phyloP scores from a whole-genome alignment of 305 asterid species.

The Fraxinus paxiana region DNA sequence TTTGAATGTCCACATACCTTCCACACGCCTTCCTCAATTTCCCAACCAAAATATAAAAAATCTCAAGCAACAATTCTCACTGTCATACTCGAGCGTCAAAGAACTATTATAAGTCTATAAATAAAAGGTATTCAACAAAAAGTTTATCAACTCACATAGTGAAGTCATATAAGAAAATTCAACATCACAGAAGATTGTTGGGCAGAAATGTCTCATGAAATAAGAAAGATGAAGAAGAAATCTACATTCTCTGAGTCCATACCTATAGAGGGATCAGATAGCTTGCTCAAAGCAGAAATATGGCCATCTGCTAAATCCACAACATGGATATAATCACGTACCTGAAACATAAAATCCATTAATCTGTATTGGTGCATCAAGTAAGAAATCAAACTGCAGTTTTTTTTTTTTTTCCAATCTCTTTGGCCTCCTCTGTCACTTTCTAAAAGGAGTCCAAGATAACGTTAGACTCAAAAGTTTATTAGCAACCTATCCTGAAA shows the following conservation, averaged over 20 bases:
- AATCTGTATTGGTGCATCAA: background rate
- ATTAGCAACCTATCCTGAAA: background rate
- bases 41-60: background rate
- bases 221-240: background rate
- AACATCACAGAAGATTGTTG: background rate
- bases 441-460: background rate
- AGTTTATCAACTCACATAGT: background rate
- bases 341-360: constrained; percentile 35
- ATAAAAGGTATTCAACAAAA: background rate
- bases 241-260: background rate
- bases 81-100: background rate
- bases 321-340: constrained; percentile 71
- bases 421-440: background rate
- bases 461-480: background rate
- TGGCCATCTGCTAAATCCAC: constrained; percentile 75
- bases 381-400: background rate
- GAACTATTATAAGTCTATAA: background rate
- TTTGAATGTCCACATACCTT: background rate
- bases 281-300: constrained; percentile 64
- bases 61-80: background rate
- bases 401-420: background rate
- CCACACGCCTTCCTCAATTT: background rate
- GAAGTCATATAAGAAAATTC: background rate
- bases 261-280: constrained; percentile 58
- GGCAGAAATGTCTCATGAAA: background rate